Percentiles rank a stretch among this genome's conserved stretches.
Conservation (phyloP, 371 early-diverging fungal genomes). For the Mucor lusitanicus region DNA sequence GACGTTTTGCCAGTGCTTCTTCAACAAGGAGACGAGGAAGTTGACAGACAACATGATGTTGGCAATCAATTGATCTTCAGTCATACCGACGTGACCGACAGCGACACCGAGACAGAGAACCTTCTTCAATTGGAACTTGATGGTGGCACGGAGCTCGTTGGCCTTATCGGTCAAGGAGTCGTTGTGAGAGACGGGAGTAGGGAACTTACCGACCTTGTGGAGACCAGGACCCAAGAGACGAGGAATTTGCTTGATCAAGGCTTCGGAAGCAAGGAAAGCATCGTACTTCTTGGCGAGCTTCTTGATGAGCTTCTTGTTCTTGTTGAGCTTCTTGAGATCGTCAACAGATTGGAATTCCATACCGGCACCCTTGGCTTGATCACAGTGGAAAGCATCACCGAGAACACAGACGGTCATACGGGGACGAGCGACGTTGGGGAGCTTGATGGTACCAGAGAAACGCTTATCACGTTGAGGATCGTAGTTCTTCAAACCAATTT, state of each 20-base stretch:
- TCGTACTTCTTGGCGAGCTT: conserved; percentile 95
- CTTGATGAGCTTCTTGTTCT: conserved; percentile 99
- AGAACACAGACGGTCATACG: conserved; percentile 94
- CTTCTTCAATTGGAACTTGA: conserved; percentile 99
- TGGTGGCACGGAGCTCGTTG: conserved; percentile 95
- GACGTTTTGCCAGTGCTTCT: conserved; percentile 99
- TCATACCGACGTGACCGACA: conserved; percentile 96
- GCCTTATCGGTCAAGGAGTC: conserved; percentile 92
- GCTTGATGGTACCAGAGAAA: conserved; percentile 38
- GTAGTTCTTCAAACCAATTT: conserved; percentile 99
- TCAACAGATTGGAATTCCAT: conserved; percentile 97
- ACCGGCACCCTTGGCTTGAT: conserved; percentile 90
- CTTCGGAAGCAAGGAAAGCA: conserved; percentile 98
- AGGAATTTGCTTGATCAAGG: conserved; percentile 98
- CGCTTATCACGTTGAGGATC: conserved; percentile 71
- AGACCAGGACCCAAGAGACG: conserved; percentile 98
- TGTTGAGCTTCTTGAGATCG: conserved; percentile 98
- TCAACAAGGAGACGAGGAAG: conserved; percentile 96
- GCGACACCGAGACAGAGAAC: conserved; percentile 98
- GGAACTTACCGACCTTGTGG: conserved; percentile 98
- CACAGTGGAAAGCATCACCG: conserved; percentile 96
- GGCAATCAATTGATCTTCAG: conserved; percentile 92
- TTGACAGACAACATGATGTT: conserved; percentile 99
- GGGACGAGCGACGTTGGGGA: conserved; percentile 79
- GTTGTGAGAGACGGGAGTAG: conserved; percentile 94